phyloP scores from a whole-genome alignment of 2,329 filamentous ascomycete species.

The Fusarium fracticaudum region DNA sequence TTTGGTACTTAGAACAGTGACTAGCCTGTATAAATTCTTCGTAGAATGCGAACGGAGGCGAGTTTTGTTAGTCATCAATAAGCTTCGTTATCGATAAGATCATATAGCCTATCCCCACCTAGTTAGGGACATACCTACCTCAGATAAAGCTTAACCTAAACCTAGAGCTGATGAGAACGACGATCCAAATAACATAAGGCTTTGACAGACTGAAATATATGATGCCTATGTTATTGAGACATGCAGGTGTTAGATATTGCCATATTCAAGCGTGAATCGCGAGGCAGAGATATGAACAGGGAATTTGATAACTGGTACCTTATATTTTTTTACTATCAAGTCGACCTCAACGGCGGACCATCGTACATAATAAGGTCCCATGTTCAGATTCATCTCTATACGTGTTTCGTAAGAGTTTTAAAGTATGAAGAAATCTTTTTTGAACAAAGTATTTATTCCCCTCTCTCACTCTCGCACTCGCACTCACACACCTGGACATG shows the following conservation, averaged over 20 bases:
- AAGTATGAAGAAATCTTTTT: background rate
- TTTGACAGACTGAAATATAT: background rate
- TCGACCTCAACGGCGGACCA: background rate
- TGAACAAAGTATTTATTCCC: background rate
- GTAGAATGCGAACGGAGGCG: constrained; percentile 24
- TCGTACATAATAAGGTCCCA: background rate
- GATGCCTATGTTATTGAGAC: background rate
- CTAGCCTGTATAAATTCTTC: constrained; percentile 26
- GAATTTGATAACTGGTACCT: background rate
- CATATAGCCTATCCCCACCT: too few species aligned
- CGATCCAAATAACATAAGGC: background rate
- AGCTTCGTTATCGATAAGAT: constrained; percentile 37
- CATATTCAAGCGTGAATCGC: background rate
- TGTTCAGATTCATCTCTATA: background rate
- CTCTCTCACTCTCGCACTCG: background rate
- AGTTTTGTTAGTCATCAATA: constrained; percentile 32
- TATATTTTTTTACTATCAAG: background rate
- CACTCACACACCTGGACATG: background rate
- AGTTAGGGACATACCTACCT: background rate
- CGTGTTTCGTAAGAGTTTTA: background rate
- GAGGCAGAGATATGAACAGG: background rate
- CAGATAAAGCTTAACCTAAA: background rate
- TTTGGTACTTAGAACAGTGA: background rate
- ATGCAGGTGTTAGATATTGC: background rate
- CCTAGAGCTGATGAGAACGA: background rate